Percentiles rank a stretch among this genome's conserved stretches.
These are phyloP conservation scores for Botrytis fragariae DNA, from an alignment of 2,329 filamentous ascomycete species.

Conservation along the genomic window DNA sequence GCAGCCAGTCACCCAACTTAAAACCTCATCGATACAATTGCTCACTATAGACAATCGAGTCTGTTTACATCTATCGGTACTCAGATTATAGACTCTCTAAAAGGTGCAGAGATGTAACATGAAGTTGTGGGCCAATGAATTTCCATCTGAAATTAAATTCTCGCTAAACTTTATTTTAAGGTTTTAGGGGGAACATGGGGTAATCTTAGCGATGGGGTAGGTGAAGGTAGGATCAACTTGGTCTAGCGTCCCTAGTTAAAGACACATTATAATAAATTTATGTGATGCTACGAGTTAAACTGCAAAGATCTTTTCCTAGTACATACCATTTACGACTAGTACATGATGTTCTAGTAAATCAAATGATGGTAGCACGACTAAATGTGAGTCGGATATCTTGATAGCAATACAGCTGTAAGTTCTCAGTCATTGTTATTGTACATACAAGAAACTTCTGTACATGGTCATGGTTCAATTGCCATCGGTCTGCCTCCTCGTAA, in stretches of 20 bases:
- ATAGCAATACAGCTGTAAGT: not conserved
- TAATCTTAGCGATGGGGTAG: not conserved
- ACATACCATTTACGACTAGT: not conserved
- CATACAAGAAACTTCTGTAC: not conserved
- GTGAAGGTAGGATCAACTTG: not conserved
- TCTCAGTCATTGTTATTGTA: not conserved
- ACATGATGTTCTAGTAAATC: not conserved
- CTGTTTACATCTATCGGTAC: not conserved
- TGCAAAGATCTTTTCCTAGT: fast-evolving
- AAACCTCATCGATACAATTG: not conserved
- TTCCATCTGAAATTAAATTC: not conserved
- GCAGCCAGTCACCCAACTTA: no score
- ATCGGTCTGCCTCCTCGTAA: not conserved
- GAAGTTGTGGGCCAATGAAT: not conserved
- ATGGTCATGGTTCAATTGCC: not conserved
- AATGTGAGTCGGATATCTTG: not conserved
- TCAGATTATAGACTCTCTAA: not conserved
- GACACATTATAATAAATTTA: not conserved
- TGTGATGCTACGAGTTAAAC: not conserved
- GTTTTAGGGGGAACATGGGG: not conserved
- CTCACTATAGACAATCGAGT: not conserved
- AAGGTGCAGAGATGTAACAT: not conserved
- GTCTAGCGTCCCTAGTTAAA: not conserved
- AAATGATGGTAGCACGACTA: not conserved
- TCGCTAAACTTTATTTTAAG: not conserved